A percentile compares a stretch with the other conserved stretches of the same genome.
Conservation (phyloP, 345 rosid species). For the Mangifera indica region DNA sequence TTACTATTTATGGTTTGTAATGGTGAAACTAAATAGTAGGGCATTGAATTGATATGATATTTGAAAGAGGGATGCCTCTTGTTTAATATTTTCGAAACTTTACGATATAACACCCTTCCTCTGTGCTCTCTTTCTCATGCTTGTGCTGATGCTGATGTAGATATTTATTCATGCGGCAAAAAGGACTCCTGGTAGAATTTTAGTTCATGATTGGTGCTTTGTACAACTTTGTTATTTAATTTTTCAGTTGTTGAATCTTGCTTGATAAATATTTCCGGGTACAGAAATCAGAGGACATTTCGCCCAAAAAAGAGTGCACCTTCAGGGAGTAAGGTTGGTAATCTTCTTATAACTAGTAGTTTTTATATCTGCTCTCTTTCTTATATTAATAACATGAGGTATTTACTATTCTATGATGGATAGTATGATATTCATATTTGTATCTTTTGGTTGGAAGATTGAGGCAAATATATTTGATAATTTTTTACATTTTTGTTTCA, state of each 20-base stretch:
- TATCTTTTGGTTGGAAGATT: background rate
- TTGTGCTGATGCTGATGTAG: background rate
- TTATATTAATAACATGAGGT: background rate
- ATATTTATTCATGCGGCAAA: background rate
- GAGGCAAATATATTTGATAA: too few relatives aligned
- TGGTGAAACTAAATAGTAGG: background rate
- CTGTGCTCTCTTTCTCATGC: background rate
- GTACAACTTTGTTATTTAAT: conserved; percentile 5
- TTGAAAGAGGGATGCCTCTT: too few relatives aligned
- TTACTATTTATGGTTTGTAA: background rate
- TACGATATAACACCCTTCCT: background rate
- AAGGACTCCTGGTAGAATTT: background rate
- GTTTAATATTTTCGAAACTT: background rate
- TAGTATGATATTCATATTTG: background rate
- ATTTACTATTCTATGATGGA: background rate
- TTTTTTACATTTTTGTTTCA: too few relatives aligned
- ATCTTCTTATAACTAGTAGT: conserved; percentile 3
- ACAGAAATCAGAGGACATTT: conserved; percentile 94
- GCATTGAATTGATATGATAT: background rate
- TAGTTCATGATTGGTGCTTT: conserved; percentile 9
- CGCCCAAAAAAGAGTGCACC: conserved; percentile 99
- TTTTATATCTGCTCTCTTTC: background rate
- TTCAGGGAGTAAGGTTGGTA: conserved; percentile 93
- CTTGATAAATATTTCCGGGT: conserved; percentile 17
- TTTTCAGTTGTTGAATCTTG: conserved; percentile 13